Evolutionary conservation across 768 basidiomycete species (phyloP).

Genomic region (Cyathus striatus): DNA sequence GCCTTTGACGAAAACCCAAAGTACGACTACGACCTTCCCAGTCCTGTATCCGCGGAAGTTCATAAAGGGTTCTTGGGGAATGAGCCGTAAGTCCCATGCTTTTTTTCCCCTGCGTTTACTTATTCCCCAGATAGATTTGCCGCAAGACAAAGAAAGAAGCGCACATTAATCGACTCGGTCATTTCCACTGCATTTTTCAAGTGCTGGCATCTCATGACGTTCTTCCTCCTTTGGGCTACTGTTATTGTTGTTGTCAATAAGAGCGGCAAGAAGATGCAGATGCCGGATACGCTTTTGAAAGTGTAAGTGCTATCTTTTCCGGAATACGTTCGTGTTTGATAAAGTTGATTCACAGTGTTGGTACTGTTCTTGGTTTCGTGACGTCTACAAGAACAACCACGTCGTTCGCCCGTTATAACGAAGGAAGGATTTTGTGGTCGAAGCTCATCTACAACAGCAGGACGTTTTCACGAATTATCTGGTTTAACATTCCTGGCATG

Average conservation of each 20-base stretch:
- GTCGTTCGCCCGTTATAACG: constrained; percentile 51
- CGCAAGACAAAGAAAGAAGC: not conserved
- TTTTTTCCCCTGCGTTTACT: too few species aligned
- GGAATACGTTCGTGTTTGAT: not conserved
- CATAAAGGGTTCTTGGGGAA: too few species aligned
- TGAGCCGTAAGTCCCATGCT: too few species aligned
- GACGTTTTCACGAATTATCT: constrained; percentile 37
- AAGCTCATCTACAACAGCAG: constrained; percentile 40
- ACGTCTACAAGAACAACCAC: constrained; percentile 48
- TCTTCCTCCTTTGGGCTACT: constrained; percentile 45
- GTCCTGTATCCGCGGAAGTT: too few species aligned
- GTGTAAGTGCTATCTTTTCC: constrained; percentile 30
- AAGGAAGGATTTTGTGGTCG: constrained; percentile 46
- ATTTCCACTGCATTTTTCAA: constrained; percentile 20
- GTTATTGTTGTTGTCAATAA: constrained; percentile 34
- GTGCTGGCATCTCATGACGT: constrained; percentile 46
- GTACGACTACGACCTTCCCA: too few species aligned
- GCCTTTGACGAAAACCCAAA: too few species aligned
- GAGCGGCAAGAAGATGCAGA: constrained; percentile 24
- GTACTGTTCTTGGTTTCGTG: constrained; percentile 53
- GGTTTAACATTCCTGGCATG: not conserved
- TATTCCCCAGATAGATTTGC: not conserved
- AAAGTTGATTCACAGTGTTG: constrained; percentile 6
- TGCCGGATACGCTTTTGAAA: constrained; percentile 41
- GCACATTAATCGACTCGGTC: not conserved